Conservation (phyloP, 2,329 filamentous ascomycete genomes). For the Xylaria sp. region DNA sequence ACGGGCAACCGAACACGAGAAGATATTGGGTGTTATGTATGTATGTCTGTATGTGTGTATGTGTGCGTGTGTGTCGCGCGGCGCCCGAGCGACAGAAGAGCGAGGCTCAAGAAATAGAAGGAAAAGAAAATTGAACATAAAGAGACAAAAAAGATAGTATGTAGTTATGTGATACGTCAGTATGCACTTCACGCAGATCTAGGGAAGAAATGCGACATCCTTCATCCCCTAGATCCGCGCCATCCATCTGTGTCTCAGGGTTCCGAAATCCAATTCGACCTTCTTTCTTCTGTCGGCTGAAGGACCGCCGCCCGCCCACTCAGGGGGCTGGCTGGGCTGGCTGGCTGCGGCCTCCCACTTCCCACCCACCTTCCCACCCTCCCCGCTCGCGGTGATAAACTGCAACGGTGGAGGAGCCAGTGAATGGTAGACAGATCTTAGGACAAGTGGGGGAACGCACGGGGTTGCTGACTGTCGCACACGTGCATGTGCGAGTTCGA, state of each 20-base stretch:
- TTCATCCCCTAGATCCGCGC: background rate
- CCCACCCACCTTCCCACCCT: background rate
- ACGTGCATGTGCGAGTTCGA: background rate
- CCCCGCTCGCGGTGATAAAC: background rate
- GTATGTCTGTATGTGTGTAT: too few species aligned
- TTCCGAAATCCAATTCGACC: constrained; percentile 8
- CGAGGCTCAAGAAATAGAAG: too few species aligned
- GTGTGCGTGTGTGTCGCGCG: too few species aligned
- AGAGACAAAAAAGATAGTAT: background rate
- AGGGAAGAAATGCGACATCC: constrained; percentile 8
- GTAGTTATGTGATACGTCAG: constrained; percentile 10
- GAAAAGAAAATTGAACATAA: too few species aligned
- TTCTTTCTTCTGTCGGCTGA: constrained; percentile 14
- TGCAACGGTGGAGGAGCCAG: constrained; percentile 6
- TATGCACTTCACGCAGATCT: constrained; percentile 13
- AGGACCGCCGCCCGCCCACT: constrained; percentile 12
- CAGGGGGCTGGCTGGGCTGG: constrained; percentile 9
- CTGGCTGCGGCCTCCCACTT: constrained; percentile 17
- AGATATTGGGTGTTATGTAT: background rate
- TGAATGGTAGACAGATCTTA: constrained; percentile 2
- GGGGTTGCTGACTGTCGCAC: constrained; percentile 2
- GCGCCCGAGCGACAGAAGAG: too few species aligned
- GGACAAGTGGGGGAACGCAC: constrained; percentile 5
- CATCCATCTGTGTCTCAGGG: constrained; percentile 1
- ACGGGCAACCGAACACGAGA: constrained; percentile 15